phyloP scores from a whole-genome alignment of 768 basidiomycete genomes.

The Lactifluus pinguis region DNA sequence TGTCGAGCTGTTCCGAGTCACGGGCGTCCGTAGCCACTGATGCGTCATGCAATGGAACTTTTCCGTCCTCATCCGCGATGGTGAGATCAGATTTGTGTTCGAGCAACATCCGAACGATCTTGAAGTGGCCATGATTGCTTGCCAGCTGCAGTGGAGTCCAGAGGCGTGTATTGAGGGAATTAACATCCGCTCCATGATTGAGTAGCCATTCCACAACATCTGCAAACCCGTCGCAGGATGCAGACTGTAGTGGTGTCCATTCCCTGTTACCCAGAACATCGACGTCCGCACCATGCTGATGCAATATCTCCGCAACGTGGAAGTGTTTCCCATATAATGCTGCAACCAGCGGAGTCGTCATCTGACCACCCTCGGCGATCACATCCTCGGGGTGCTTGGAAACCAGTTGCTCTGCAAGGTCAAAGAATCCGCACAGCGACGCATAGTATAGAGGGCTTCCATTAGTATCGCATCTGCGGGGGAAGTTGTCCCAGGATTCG shows the following conservation, averaged over 20 bases:
- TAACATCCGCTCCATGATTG: neutral
- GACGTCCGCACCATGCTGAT: neutral
- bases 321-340: neutral
- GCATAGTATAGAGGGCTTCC: neutral
- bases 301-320: neutral
- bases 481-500: no score
- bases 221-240: neutral
- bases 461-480: no score
- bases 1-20: neutral
- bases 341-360: neutral
- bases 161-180: neutral
- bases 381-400: neutral
- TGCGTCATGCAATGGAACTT: neutral
- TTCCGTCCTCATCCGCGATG: neutral
- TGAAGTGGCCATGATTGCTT: neutral
- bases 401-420: neutral
- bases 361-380: neutral
- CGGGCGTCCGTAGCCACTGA: neutral
- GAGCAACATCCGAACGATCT: neutral
- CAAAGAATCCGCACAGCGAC: neutral
- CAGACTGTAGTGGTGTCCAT: neutral
- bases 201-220: neutral
- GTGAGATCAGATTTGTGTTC: neutral
- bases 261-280: rapidly evolving
- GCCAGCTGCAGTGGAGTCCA: neutral